Base-by-base conservation (phyloP, 805 yeast species). In the Metschnikowia lochheadii region DNA sequence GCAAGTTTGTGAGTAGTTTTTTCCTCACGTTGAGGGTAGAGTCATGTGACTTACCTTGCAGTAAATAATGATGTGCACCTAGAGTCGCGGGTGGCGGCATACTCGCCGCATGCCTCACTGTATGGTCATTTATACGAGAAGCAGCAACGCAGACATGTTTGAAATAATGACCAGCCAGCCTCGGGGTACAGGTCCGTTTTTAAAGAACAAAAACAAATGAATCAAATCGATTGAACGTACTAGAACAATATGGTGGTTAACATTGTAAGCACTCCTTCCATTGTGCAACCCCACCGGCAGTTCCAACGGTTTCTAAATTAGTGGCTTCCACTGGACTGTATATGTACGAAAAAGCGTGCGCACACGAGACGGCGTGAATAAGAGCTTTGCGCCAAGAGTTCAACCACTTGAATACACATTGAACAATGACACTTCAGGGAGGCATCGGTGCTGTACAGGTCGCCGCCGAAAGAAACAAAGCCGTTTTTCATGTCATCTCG, bases 1-100 rank as follows among this genome's bases (percentile, higher is more conserved):
- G 40, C 33, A 36, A 21, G 34, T 21, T 15, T 15, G 40, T 23
- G 34, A 15, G 15, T 5, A 15, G 13, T 15, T 17, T 34, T 44
- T 44, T 44, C 20, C 46, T 44, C 40, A 17, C 40, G 11, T 35
- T 21, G 31, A n/a, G 31, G 6, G 13, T 23, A n/a, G n/a, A 20
- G 46, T 35, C 46, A 44, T 44, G 46, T 44, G 46, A 44, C 46
- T 34, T 39, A 43, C 40, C 10, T n/a, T 32, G 34, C n/a, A 42
- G 21, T 34, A 20, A 11, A 26, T 14, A 14, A 31, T 41, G 21
- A 26, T 8, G 41, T 39, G 44, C 44, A 18, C 44, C 36, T 3
- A 13, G 23, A 11, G 44, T 32, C 36, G 36, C 31, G 41, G 15
- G 18, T 7, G 17, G 17, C 40, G 29, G 23, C 40, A 38, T 38